Evolutionary conservation across 2,329 filamentous ascomycete genomes (phyloP).

Genomic region (Basipetospora chlamydospora): DNA sequence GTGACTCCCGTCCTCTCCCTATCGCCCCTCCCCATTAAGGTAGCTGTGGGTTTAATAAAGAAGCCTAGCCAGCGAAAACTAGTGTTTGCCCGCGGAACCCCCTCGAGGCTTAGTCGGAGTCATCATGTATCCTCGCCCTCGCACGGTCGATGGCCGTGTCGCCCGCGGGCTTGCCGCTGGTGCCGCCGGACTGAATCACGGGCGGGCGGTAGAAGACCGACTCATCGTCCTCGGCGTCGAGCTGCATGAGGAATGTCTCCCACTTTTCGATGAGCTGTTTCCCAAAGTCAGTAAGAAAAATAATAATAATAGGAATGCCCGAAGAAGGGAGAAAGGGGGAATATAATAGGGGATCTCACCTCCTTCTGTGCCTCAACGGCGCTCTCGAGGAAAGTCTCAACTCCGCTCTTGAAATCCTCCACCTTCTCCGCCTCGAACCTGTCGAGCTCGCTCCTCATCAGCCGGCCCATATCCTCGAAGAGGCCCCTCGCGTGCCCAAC

Average conservation of each 20-base stretch:
- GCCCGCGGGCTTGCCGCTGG: slow-evolving; percentile 32
- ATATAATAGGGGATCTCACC: slow-evolving; percentile 35
- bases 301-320: no score
- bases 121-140: slow-evolving; percentile 42
- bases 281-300: no score
- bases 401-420: slow-evolving; percentile 95
- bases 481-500: slow-evolving; percentile 79
- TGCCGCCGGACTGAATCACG: slow-evolving; percentile 39
- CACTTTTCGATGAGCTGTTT: slow-evolving; percentile 64
- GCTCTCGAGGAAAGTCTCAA: slow-evolving; percentile 94
- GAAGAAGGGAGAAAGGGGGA: neutral
- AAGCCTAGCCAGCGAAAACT: no score
- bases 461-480: slow-evolving; percentile 92
- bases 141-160: slow-evolving; percentile 47
- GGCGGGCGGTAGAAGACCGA: slow-evolving; percentile 50
- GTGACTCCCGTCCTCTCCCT: neutral
- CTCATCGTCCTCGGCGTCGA: slow-evolving; percentile 85
- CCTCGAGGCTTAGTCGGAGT: slow-evolving; percentile 34
- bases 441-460: slow-evolving; percentile 85
- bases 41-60: no score
- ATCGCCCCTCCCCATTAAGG: neutral
- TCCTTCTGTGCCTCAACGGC: slow-evolving; percentile 98
- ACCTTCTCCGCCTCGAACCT: slow-evolving; percentile 95
- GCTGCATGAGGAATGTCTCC: slow-evolving; percentile 94
- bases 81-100: slow-evolving; percentile 3